Percentiles rank a stretch among this genome's conserved stretches.
phyloP scores from a whole-genome alignment of 139 green algal species.

The Chlamydomonas sphaeroides region DNA sequence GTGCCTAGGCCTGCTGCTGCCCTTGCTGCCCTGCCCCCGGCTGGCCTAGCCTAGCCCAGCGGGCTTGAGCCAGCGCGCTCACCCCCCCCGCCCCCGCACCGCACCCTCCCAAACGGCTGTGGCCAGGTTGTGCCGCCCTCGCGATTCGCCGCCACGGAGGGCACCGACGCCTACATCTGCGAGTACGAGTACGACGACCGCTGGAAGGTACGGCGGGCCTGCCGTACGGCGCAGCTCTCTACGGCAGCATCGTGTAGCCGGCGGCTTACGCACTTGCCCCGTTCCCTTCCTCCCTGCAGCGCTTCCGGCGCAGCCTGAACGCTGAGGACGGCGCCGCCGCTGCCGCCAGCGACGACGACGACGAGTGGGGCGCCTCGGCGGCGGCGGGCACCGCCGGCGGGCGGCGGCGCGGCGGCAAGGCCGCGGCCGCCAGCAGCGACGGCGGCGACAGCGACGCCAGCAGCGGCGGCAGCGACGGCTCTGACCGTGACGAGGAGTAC shows the following conservation, averaged over 20 bases:
- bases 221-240: too few relatives aligned
- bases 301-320: constrained; percentile 31
- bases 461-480: constrained; percentile 10
- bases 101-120: too few relatives aligned
- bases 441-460: not conserved
- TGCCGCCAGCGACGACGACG: constrained; percentile 24
- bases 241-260: not conserved
- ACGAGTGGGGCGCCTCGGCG: constrained; percentile 9
- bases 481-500: constrained; percentile 30
- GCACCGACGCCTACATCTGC: constrained; percentile 89
- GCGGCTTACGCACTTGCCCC: not conserved
- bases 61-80: too few relatives aligned
- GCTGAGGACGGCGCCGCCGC: constrained; percentile 10
- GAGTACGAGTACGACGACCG: constrained; percentile 58
- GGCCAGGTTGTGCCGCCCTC: constrained; percentile 17
- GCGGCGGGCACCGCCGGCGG: not conserved
- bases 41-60: too few relatives aligned
- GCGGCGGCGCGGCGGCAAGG: not conserved
- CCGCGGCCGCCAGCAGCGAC: not conserved
- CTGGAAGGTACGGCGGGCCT: constrained; percentile 51
- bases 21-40: too few relatives aligned
- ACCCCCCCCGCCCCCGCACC: too few relatives aligned
- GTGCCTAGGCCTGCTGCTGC: too few relatives aligned
- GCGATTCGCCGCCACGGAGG: constrained; percentile 36
- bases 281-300: constrained; percentile 2